Base-by-base conservation (phyloP, 1,139 yeast genomes). In the Spathaspora sp. region DNA sequence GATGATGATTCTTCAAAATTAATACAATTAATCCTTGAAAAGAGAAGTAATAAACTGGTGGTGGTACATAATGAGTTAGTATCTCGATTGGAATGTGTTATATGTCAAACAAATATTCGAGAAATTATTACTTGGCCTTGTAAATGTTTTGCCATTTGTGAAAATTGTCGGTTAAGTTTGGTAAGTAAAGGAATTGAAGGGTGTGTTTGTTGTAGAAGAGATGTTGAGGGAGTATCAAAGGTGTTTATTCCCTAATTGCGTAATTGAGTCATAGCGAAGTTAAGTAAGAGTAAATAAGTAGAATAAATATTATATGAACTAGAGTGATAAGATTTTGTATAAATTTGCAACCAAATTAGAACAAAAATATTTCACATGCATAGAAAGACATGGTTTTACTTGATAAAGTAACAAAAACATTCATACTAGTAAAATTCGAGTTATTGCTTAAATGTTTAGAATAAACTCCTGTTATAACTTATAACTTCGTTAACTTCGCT, bases 111-210 rank as follows among this genome's bases (percentile, higher is more conserved):
- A 9, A 81, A 85, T 48, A 78, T 82, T 7, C 75, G 97, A 54
- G 89, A 86, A 51, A 80, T 90, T 38, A 83, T 90, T 13, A 72
- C 93, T 2, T 90, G 97, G 97, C 98, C 98, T 1, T 90, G 98
- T 61, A 80, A 83, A 55, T 90, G 98, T 63, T 80, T 90, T 52
- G 90, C 96, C 0, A 74, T 90, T 7, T 90, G 98, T 63, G 96
- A 89, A 52, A 77, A 81, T 13, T 90, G 98, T 59, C 74, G 97
- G 20, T 69, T 84, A 26, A 80, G 87, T n/a, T 71, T 90, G 47
- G 91, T 89, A 2, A 69, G 84, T 20, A 78, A 89, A 50, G 87
- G 88, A 11, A 84, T 86, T 57, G 82, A 80, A 48, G 86, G 86
- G 1, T 90, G 98, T 64, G 95, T 89, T 0, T 87, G 96, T 57